phyloP scores from a whole-genome alignment of 345 rosid species.

The Cardamine resedifolia region DNA sequence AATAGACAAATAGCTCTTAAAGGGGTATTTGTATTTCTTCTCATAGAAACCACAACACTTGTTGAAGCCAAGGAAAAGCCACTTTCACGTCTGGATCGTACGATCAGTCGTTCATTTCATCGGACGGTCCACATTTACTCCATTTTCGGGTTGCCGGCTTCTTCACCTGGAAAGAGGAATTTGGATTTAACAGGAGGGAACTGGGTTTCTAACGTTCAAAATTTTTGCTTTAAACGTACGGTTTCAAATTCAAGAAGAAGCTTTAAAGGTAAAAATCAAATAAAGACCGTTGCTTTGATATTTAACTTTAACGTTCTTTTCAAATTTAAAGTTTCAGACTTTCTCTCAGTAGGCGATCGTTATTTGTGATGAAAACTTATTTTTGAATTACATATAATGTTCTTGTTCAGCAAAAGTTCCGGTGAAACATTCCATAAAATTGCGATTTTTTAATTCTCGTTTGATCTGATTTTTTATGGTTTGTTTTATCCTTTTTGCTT shows the following conservation, averaged over 20 bases:
- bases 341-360: conserved; percentile 5
- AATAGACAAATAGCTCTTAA: conserved; percentile 4
- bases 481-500: conserved; percentile 23
- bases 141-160: conserved; percentile 18
- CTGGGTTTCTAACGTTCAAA: conserved; percentile 15
- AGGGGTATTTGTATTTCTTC: not conserved
- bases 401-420: conserved; percentile 16
- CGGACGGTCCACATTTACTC: conserved; percentile 22
- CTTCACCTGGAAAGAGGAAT: conserved; percentile 1
- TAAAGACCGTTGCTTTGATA: conserved; percentile 58
- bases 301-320: conserved; percentile 35
- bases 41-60: conserved; percentile 21
- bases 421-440: not conserved
- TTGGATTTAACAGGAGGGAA: conserved; percentile 28
- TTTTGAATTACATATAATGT: conserved; percentile 22
- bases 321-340: conserved; percentile 37
- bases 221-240: conserved; percentile 24
- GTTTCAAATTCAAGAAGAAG: conserved; percentile 49
- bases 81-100: conserved; percentile 22
- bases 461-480: not conserved
- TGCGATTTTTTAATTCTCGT: not conserved
- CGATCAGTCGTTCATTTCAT: conserved; percentile 2
- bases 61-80: conserved; percentile 30
- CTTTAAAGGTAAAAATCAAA: conserved; percentile 38
- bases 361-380: conserved; percentile 20